phyloP scores from a whole-genome alignment of 2,329 filamentous ascomycete species.

The Pyricularia sp. region DNA sequence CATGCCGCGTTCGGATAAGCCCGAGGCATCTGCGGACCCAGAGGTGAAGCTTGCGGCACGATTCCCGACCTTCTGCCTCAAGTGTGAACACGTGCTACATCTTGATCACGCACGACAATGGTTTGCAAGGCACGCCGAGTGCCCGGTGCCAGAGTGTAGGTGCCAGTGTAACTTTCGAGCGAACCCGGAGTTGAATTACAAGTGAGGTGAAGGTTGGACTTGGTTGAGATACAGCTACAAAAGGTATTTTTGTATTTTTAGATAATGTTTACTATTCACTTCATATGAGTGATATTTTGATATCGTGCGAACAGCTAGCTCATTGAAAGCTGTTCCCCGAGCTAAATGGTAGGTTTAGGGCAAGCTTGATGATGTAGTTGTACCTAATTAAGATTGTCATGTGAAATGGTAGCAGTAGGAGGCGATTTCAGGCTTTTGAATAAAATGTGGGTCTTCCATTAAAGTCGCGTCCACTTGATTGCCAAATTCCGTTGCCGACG shows the following conservation, averaged over 20 bases:
- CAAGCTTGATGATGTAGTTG: not conserved
- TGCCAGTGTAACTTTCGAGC: slow-evolving; percentile 55
- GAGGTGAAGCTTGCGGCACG: slow-evolving; percentile 38
- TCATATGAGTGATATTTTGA: not conserved
- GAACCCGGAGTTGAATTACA: slow-evolving; percentile 50
- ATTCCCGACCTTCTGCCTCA: slow-evolving; percentile 61
- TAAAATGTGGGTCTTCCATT: not conserved
- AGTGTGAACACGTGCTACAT: slow-evolving; percentile 59
- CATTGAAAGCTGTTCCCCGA: not conserved
- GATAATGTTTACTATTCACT: not conserved
- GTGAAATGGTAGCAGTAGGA: not conserved
- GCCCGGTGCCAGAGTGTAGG: slow-evolving; percentile 58
- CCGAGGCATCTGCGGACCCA: slow-evolving; percentile 39
- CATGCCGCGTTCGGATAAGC: slow-evolving; percentile 49
- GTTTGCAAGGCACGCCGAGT: slow-evolving; percentile 57
- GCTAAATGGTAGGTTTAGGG: not conserved
- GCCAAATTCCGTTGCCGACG: not conserved
- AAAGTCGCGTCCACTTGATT: not conserved
- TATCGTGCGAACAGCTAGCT: not conserved
- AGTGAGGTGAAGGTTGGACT: slow-evolving; percentile 14
- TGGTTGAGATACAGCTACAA: not conserved
- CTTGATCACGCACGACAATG: slow-evolving; percentile 58
- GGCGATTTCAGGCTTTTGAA: not conserved
- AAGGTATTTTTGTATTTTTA: not conserved
- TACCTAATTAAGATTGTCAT: not conserved